Evolutionary conservation across 768 basidiomycete species (phyloP).

Genomic region (Podaxis mareebaensis): DNA sequence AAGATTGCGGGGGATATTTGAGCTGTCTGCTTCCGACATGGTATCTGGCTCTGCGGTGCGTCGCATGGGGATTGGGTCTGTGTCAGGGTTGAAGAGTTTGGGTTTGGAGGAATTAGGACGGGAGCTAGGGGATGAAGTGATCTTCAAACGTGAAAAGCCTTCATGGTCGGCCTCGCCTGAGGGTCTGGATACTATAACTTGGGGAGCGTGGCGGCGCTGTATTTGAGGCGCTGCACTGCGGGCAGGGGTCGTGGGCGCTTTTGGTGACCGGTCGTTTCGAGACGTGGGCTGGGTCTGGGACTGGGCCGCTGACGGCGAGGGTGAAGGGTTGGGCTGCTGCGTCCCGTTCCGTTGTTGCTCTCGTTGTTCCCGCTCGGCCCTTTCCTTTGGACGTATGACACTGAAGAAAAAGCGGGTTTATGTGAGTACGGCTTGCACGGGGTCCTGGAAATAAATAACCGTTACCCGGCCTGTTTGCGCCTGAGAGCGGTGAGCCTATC

Average conservation of each 20-base stretch:
- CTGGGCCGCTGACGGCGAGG: slow-evolving; percentile 27
- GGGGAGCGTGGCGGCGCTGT: slow-evolving; percentile 38
- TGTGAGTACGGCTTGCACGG: slow-evolving; percentile 4
- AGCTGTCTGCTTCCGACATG: slow-evolving; percentile 60
- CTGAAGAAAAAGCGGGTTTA: slow-evolving; percentile 28
- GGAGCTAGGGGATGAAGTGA: slow-evolving; percentile 52
- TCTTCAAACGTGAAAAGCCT: slow-evolving; percentile 75
- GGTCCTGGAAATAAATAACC: slow-evolving; percentile 18
- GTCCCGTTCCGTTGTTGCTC: slow-evolving; percentile 19
- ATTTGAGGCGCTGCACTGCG: slow-evolving; percentile 26
- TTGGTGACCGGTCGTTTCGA: slow-evolving; percentile 33
- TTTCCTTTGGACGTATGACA: slow-evolving; percentile 45
- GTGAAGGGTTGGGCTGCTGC: slow-evolving; percentile 27
- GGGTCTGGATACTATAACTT: slow-evolving; percentile 35
- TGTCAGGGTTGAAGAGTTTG: slow-evolving; percentile 74
- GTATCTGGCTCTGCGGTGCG: slow-evolving; percentile 66
- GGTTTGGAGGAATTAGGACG: slow-evolving; percentile 33
- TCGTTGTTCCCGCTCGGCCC: slow-evolving; percentile 40
- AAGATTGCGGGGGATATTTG: slow-evolving; percentile 41
- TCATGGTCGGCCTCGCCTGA: slow-evolving; percentile 60
- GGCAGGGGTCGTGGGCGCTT: slow-evolving; percentile 23
- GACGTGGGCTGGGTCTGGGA: slow-evolving; percentile 17
- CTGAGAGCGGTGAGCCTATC: slow-evolving; percentile 69
- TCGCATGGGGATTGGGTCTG: slow-evolving; percentile 63
- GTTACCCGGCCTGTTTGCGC: slow-evolving; percentile 61